Base-by-base conservation (phyloP, 169 alveolate species). In the Plasmodium gaboni region DNA sequence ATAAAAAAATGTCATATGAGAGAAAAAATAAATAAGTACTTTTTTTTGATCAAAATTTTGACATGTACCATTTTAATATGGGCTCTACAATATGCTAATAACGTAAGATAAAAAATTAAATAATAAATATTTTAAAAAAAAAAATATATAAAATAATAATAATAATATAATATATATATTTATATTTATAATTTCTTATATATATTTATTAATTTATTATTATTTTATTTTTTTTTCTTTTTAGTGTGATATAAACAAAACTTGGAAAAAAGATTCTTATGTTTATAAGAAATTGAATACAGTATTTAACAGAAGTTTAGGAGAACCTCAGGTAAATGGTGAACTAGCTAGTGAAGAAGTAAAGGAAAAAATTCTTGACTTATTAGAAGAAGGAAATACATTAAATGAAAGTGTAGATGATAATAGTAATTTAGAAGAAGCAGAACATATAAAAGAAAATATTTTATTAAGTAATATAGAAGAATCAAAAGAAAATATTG, bases 1-100 rank as follows among this genome's bases (percentile, higher is more conserved):
- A 6, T 61, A n/a, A 74, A 60, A 74, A 74, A 60, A 44, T 38
- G 73, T 60, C 64, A 74, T 64, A 60, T 60, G 73, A 74, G 72
- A 64, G 88, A 44, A 44, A 74, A 74, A 38, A 48, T 59, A 15
- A 59, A 59, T 57, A 74, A 38, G 24, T 74, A 60, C 61, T 32
- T 73, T 42, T 10, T 74, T 74, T 60, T 74, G 26, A 32, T 60
- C 42, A 74, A 74, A 60, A 50, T 50, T 15, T 8, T 74, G 28
- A 57, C 88, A 38, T 74, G 44, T 26, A 26, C 55, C 2, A 50
- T 74, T 42, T 60, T 74, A 46, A 60, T 74, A 74, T 59, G 65
- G 73, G 64, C 61, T 9, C 0, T 44, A 19, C 73, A 74, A 8
- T 61, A 32, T 32, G 6, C 42, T 32, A 32, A 32, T 32, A 32